Evolutionary conservation across 2,329 filamentous ascomycete genomes (phyloP), one percentile per base, ranked within the genome.

Genomic region (Leptographium procerum): DNA sequence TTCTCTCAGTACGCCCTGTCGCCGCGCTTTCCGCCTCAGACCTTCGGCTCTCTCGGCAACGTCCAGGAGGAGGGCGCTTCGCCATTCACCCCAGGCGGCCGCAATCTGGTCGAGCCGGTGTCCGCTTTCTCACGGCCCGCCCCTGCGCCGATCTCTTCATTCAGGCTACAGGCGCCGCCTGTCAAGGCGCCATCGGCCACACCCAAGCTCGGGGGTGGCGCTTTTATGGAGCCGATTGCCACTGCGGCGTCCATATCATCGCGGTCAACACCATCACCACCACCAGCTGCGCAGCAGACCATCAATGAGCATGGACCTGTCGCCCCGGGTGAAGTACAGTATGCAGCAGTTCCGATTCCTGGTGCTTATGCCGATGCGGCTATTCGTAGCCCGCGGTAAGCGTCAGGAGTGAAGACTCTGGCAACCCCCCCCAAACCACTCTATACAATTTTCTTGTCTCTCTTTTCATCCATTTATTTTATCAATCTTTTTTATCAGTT

Each of bases 161-260:
- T 97, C 79, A 86, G 88, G 68, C 84, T 97, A 48, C 89, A 95
- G 75, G 79, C 91, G 22, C 91, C 92, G 47, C 92, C 92, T 0
- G 78, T 79, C 70, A 90, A 87, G 70, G 82, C 91, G 53, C 88
- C 88, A 57, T 81, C 83, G 59, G 86, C 90, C 8, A 94, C 89
- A 0, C 90, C 90, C 31, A 88, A 84, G 71, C 72, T 81, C 57
- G 72, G 74, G 45, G 83, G 86, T 66, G 77, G 77, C 24, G 82
- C 78, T 47, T 90, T 94, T 69, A 77, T 14, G 13, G 24, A 50
- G 26, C 26, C 47, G 4, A 16, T n/a, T n/a, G 40, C 24, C 9
- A 4, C 26, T 7, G 26, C 26, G 8, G 24, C 8, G 13, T n/a
- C 47, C 26, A 29, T 29, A 14, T 50, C 26, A 13, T 3, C 68